phyloP scores from a whole-genome alignment of 768 basidiomycete genomes.

The Rhodotorula graminis region DNA sequence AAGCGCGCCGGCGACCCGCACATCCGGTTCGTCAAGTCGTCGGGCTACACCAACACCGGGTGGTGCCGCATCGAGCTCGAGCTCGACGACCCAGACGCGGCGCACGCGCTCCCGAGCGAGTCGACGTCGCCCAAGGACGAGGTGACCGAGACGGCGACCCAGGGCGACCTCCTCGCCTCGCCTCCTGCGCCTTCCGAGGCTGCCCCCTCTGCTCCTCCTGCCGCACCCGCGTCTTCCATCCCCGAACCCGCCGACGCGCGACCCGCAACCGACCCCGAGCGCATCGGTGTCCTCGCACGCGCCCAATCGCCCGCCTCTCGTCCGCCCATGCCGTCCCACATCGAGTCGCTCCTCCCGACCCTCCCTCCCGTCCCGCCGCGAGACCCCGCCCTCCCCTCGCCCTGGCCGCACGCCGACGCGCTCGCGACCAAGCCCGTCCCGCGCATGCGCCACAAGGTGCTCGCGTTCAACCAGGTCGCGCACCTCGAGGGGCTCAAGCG shows the following conservation, averaged over 20 bases:
- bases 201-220: background rate
- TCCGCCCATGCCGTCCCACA: background rate
- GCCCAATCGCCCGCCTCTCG: background rate
- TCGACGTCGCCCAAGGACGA: background rate
- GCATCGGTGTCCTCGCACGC: background rate
- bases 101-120: background rate
- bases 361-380: slow-evolving; percentile 29
- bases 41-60: slow-evolving; percentile 42
- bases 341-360: slow-evolving; percentile 7
- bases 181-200: slow-evolving; percentile 29
- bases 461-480: slow-evolving; percentile 45
- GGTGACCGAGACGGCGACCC: background rate
- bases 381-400: slow-evolving; percentile 10
- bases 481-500: slow-evolving; percentile 48
- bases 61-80: slow-evolving; percentile 40
- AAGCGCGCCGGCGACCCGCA: slow-evolving; percentile 21
- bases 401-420: slow-evolving; percentile 14
- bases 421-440: slow-evolving; percentile 31
- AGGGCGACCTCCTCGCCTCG: background rate
- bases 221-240: background rate
- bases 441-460: slow-evolving; percentile 31
- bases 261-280: too few relatives aligned
- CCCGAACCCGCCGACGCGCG: background rate
- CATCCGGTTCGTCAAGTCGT: slow-evolving; percentile 26
- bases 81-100: slow-evolving; percentile 37